Percentiles rank a stretch among this genome's conserved stretches.
Conservation (phyloP, 331 rosid genomes). For the Arachis monticola region DNA sequence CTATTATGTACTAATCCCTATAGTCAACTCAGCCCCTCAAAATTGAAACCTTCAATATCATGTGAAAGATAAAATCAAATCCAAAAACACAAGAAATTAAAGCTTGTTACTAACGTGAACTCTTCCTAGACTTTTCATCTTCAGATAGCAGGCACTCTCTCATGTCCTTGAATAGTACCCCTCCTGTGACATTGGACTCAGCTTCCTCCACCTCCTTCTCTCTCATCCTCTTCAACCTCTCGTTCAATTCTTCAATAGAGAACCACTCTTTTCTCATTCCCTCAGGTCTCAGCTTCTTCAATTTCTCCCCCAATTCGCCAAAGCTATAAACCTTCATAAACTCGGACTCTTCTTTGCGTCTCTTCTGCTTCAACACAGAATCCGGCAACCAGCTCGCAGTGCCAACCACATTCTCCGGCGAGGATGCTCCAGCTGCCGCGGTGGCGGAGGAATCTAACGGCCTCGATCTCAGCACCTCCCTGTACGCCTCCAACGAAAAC, state of each 20-base stretch:
- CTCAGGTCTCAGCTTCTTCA: constrained; percentile 64
- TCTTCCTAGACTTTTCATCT: constrained; percentile 15
- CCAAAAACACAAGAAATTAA: not conserved
- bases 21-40: not conserved
- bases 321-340: constrained; percentile 45
- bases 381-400: constrained; percentile 40
- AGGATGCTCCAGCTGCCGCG: not conserved
- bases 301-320: constrained; percentile 60
- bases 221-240: constrained; percentile 68
- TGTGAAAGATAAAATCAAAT: not conserved
- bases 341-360: not conserved
- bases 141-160: constrained; percentile 31
- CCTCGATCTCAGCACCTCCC: constrained; percentile 35
- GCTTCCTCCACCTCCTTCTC: constrained; percentile 53
- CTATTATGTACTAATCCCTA: not conserved
- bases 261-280: constrained; percentile 51
- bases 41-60: not conserved
- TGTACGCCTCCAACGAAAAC: constrained; percentile 16
- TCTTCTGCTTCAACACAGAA: not conserved
- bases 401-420: constrained; percentile 28
- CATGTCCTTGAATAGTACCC: not conserved
- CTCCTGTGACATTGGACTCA: not conserved
- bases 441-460: constrained; percentile 32
- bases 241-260: constrained; percentile 68
- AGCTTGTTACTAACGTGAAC: constrained; percentile 48